Conservation (phyloP, 202 grass and related monocot species). For the Tripidium arundinaceum region DNA sequence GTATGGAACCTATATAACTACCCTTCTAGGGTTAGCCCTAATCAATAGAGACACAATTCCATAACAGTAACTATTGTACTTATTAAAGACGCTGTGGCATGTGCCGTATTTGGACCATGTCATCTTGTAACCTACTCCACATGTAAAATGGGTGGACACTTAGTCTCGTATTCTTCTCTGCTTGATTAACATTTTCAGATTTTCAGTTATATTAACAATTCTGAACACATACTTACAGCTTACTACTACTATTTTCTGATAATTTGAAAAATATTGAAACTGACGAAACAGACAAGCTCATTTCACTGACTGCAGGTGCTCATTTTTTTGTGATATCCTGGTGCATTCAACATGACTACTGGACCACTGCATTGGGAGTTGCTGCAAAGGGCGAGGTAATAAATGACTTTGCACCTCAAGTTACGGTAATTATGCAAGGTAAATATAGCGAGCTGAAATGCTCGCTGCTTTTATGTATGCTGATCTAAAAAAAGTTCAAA, state of each 20-base stretch:
- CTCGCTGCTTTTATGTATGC: background rate
- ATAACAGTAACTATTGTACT: background rate
- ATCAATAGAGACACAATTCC: too few species aligned
- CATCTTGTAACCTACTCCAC: background rate
- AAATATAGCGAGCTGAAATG: background rate
- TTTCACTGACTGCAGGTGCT: slow-evolving; percentile 49
- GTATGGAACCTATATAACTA: too few species aligned
- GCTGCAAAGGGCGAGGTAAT: slow-evolving; percentile 89
- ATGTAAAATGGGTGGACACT: background rate
- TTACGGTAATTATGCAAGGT: background rate
- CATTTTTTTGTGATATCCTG: slow-evolving; percentile 98
- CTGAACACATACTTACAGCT: background rate
- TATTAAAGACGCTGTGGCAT: background rate
- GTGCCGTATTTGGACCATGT: background rate
- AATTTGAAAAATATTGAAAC: background rate
- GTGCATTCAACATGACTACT: slow-evolving; percentile 99
- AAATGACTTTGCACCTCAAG: slow-evolving; percentile 16
- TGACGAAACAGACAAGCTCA: slow-evolving; percentile 4
- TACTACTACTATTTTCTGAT: background rate
- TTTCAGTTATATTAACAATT: slow-evolving; percentile 1
- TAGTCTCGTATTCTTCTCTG: background rate
- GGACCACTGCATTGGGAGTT: slow-evolving; percentile 97
- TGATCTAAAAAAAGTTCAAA: too few species aligned
- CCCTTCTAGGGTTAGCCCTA: too few species aligned
- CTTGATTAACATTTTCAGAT: background rate